Evolutionary conservation across 345 rosid species (phyloP).

Genomic region (Turritis glabra): DNA sequence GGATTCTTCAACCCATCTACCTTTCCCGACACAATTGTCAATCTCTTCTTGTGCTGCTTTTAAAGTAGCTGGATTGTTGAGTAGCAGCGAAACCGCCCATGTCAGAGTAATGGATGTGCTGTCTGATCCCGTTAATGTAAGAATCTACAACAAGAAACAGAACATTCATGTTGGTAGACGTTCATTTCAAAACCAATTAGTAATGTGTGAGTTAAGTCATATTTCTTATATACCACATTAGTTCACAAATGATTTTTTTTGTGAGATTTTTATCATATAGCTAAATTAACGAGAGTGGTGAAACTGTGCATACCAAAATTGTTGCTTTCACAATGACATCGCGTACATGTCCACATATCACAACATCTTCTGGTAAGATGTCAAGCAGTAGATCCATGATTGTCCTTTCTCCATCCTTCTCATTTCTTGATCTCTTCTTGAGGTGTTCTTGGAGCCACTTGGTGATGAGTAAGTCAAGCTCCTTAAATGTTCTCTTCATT

Average conservation of each 20-base stretch:
- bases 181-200: background rate
- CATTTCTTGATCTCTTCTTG: slow-evolving; percentile 20
- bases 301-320: slow-evolving; percentile 44
- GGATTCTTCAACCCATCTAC: slow-evolving; percentile 55
- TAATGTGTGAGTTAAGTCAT: background rate
- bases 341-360: slow-evolving; percentile 46
- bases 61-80: slow-evolving; percentile 46
- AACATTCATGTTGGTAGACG: background rate
- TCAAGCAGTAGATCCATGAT: slow-evolving; percentile 62
- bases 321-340: slow-evolving; percentile 63
- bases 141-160: slow-evolving; percentile 36
- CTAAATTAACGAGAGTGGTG: background rate
- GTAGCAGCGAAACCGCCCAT: slow-evolving; percentile 53
- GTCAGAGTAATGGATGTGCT: slow-evolving; percentile 46
- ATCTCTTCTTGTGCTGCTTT: slow-evolving; percentile 58
- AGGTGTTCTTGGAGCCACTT: slow-evolving; percentile 64
- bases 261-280: background rate
- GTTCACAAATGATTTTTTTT: background rate
- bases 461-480: slow-evolving; percentile 46
- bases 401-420: slow-evolving; percentile 32
- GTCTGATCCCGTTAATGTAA: slow-evolving; percentile 59
- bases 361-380: slow-evolving; percentile 40
- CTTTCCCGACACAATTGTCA: slow-evolving; percentile 46
- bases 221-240: background rate
- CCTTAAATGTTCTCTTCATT: slow-evolving; percentile 56